A percentile compares a stretch with the other conserved stretches of the same genome.
These are phyloP conservation scores for Rhizomucor pusillus DNA, from an alignment of 371 early-diverging fungal genomes.

Conservation along the genomic window DNA sequence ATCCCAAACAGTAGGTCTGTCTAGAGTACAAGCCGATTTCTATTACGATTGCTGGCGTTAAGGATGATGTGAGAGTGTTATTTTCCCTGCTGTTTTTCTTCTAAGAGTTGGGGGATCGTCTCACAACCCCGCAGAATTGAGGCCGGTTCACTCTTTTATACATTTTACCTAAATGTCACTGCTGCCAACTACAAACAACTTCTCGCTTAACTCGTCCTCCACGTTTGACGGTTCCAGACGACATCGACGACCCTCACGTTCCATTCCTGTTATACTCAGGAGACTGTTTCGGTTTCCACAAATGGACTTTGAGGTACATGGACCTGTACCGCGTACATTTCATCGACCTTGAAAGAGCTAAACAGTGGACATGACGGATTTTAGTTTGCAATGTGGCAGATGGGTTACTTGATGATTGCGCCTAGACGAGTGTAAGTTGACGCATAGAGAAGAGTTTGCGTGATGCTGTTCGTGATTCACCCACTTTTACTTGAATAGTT, in stretches of 20 bases:
- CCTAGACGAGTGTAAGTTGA: slow-evolving; percentile 81
- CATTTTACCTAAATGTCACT: slow-evolving; percentile 17
- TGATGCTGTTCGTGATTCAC: background rate
- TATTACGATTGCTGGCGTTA: no score
- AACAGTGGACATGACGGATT: no score
- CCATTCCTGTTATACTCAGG: slow-evolving; percentile 38
- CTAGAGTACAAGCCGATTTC: no score
- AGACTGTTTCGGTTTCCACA: slow-evolving; percentile 75
- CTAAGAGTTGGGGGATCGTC: no score
- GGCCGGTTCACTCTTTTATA: no score
- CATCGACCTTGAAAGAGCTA: no score
- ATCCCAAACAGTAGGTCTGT: no score
- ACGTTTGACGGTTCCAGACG: slow-evolving; percentile 17
- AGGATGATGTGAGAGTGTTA: no score
- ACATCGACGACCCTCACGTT: slow-evolving; percentile 19
- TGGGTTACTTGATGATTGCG: slow-evolving; percentile 82
- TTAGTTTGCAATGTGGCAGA: slow-evolving; percentile 89
- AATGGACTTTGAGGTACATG: slow-evolving; percentile 79
- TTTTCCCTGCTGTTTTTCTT: no score
- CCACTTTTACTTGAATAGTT: slow-evolving; percentile 44
- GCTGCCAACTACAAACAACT: slow-evolving; percentile 17
- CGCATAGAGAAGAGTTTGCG: background rate
- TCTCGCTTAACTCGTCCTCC: slow-evolving; percentile 9
- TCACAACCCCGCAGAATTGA: no score
- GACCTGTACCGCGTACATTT: no score